A percentile compares a stretch with the other conserved stretches of the same genome.
Conservation (phyloP, 192 early-diverging fungal species). For the Anaeromyces robustus region DNA sequence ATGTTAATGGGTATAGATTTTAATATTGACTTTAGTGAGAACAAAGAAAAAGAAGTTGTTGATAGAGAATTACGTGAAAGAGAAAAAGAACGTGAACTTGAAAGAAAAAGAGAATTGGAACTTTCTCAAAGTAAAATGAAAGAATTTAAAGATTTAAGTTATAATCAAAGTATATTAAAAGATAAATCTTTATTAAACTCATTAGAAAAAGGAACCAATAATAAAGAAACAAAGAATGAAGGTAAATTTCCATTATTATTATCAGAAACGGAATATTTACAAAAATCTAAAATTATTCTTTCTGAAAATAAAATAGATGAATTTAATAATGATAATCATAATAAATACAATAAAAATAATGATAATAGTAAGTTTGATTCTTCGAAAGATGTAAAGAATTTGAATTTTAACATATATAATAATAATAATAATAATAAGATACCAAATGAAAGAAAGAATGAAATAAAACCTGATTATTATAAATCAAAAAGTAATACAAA, state of each 20-base stretch:
- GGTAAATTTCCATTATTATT: not conserved
- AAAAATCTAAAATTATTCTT: not conserved
- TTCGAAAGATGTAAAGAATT: not conserved
- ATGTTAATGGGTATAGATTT: not conserved
- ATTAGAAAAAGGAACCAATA: not conserved
- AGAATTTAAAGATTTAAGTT: not conserved
- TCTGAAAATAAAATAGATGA: too few relatives aligned
- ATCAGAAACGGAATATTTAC: not conserved
- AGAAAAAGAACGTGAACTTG: not conserved
- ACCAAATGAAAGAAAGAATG: not conserved
- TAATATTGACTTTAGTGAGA: not conserved
- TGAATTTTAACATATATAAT: not conserved
- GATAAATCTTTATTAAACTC: not conserved
- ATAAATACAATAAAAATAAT: not conserved
- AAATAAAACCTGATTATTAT: not conserved
- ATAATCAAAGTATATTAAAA: not conserved
- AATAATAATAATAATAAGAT: not conserved
- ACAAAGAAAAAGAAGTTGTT: not conserved
- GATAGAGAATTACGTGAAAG: not conserved
- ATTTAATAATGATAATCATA: too few relatives aligned
- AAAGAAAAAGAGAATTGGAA: not conserved
- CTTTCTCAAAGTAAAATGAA: not conserved
- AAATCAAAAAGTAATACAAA: not conserved
- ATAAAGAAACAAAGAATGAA: not conserved
- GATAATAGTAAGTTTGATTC: not conserved